Evolutionary conservation across 306 rosid species (phyloP).

Genomic region (Erythrophleum fordii): DNA sequence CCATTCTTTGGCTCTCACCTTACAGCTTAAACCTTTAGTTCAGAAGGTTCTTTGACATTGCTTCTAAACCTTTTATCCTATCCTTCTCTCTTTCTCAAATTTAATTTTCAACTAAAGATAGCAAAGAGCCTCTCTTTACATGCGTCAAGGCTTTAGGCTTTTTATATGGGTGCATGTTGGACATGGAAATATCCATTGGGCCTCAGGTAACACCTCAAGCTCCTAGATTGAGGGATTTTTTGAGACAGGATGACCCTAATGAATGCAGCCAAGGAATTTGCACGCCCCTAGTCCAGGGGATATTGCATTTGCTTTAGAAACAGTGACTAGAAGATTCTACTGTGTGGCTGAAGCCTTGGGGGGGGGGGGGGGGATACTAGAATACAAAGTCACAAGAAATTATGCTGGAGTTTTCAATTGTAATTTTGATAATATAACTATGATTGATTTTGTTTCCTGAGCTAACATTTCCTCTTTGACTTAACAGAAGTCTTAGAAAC

Average conservation of each 20-base stretch:
- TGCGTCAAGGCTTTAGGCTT: conserved; percentile 10
- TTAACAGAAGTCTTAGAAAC: conserved; percentile 85
- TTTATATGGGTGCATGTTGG: conserved; percentile 13
- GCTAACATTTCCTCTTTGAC: conserved; percentile 42
- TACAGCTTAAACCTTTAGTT: neutral
- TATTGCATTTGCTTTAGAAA: neutral
- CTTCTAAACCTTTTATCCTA: conserved; percentile 9
- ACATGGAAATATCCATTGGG: conserved; percentile 18
- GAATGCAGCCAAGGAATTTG: neutral
- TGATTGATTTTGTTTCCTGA: conserved; percentile 14
- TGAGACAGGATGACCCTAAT: neutral
- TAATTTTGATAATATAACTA: conserved; percentile 13
- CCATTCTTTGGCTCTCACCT: neutral
- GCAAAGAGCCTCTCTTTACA: neutral
- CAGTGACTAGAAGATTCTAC: neutral
- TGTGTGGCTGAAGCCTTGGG: neutral
- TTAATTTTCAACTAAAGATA: conserved; percentile 18
- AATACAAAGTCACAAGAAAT: conserved; percentile 6
- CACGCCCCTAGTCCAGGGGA: neutral
- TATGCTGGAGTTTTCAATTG: conserved; percentile 1
- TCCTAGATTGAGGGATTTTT: neutral
- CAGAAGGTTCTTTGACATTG: neutral
- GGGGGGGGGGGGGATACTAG: too few species aligned
- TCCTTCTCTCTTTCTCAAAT: conserved; percentile 15
- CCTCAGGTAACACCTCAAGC: conserved; percentile 17